Evolutionary conservation across 257 asterid genomes (phyloP), one percentile per base, ranked within the genome.

Genomic region (Ehretia macrophylla): DNA sequence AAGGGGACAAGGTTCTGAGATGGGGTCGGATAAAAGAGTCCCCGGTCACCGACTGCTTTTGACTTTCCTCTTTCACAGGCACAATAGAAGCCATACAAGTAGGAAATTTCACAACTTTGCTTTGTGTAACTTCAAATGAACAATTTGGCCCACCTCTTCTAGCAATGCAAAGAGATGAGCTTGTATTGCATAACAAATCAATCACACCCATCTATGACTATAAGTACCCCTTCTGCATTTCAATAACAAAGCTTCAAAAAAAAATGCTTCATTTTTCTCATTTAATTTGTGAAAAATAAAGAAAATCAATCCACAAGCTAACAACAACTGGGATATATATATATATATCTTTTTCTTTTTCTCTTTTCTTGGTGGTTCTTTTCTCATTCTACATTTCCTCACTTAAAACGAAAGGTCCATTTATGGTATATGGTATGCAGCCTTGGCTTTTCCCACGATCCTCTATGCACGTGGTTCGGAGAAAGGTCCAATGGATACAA

Each of bases 11-110:
- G 60, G 81, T 86, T 48, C 63, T 87, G 55, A 92, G 97, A 71
- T 88, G 99, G 40, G 85, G 74, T 16, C 97, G 81, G 63, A 92
- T 88, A 68, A 92, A 92, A 32, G 94, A 75, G 67, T 61, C 95
- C 47, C 99, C 97, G 4, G 81, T 71, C 32, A 39, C 21, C 16
- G 50, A 47, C 22, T 65, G 35, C n/a, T 23, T 38, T 52, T 56
- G 63, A 46, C 64, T 65, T 17, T 77, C 83, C 72, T 80, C 91
- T 44, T 72, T 68, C 49, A 79, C 79, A 55, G 90, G 76, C 46
- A 69, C 70, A 49, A 81, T 55, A 19, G 90, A 59, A 39, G 81
- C 60, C 95, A 82, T 79, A 51, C 65, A 68, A 45, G 67, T 52
- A 18, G 56, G 20, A 1, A 64, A 63, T 56, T 22, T 47, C 66